phyloP scores from a whole-genome alignment of 352 stramenopile genomes.

The Pythium utonaiense region DNA sequence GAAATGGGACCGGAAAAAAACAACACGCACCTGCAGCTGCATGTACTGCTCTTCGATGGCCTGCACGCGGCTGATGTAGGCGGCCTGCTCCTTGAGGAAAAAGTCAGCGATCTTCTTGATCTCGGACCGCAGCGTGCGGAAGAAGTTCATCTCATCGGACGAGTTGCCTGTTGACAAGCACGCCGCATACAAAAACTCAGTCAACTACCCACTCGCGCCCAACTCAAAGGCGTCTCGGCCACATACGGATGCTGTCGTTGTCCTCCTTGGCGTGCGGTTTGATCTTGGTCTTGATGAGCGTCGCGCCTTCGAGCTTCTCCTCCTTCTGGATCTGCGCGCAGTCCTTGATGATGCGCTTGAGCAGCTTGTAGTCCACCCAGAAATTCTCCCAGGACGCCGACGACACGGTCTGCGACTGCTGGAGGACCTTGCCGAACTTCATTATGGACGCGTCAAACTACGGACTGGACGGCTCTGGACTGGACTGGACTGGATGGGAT shows the following conservation, averaged over 20 bases:
- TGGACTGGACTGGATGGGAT: background rate
- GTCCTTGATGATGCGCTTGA: constrained; percentile 90
- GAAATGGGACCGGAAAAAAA: constrained; percentile 1
- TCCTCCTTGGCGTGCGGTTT: constrained; percentile 74
- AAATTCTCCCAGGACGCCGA: constrained; percentile 64
- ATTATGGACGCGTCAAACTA: constrained; percentile 26
- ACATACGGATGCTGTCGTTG: constrained; percentile 87
- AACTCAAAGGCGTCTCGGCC: background rate
- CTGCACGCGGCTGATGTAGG: constrained; percentile 58
- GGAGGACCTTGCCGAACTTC: constrained; percentile 88
- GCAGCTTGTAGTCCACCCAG: constrained; percentile 88
- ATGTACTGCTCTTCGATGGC: constrained; percentile 67
- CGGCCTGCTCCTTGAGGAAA: constrained; percentile 78
- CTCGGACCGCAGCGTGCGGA: constrained; percentile 76
- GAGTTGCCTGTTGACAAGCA: constrained; percentile 48
- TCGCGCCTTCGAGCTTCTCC: constrained; percentile 77
- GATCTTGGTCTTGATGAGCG: constrained; percentile 74
- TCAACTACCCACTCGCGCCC: background rate
- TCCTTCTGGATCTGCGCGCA: constrained; percentile 85
- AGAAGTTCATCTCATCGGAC: constrained; percentile 86
- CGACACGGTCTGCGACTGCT: constrained; percentile 85
- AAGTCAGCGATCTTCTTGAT: constrained; percentile 87
- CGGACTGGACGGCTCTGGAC: background rate
- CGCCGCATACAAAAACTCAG: background rate
- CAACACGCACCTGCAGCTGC: constrained; percentile 51